Evolutionary conservation across 2,329 filamentous ascomycete species (phyloP).

Genomic region (Rutstroemia sp.): DNA sequence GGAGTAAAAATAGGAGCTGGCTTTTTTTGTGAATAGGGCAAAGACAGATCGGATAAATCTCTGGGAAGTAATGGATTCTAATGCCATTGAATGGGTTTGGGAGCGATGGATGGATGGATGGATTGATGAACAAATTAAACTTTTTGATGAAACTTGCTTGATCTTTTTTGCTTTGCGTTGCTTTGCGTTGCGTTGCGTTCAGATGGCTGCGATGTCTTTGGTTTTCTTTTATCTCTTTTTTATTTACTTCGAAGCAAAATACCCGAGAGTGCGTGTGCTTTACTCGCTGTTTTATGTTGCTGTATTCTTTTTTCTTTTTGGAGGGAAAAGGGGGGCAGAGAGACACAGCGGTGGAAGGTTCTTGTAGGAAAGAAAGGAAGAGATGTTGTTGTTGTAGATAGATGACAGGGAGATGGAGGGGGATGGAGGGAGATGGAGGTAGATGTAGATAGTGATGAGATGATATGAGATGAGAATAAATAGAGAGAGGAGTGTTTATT

Average conservation of each 20-base stretch:
- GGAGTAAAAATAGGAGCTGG: background rate
- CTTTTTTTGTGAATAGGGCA: background rate
- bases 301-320: background rate
- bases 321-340: background rate
- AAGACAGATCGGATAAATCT: background rate
- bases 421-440: no score
- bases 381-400: no score
- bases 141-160: background rate
- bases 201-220: background rate
- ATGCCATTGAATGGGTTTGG: background rate
- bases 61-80: background rate
- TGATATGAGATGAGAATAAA: no score
- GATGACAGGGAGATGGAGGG: no score
- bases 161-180: background rate
- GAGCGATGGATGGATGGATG: background rate
- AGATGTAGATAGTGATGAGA: no score
- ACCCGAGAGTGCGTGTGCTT: constrained; percentile 2
- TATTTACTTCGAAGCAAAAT: constrained; percentile 5
- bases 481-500: no score
- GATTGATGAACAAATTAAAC: background rate
- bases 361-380: no score
- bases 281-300: background rate
- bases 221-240: background rate
- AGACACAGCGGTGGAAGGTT: background rate
- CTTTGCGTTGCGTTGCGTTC: background rate